Conservation (phyloP, 306 rosid species). For the Prunus mira region DNA sequence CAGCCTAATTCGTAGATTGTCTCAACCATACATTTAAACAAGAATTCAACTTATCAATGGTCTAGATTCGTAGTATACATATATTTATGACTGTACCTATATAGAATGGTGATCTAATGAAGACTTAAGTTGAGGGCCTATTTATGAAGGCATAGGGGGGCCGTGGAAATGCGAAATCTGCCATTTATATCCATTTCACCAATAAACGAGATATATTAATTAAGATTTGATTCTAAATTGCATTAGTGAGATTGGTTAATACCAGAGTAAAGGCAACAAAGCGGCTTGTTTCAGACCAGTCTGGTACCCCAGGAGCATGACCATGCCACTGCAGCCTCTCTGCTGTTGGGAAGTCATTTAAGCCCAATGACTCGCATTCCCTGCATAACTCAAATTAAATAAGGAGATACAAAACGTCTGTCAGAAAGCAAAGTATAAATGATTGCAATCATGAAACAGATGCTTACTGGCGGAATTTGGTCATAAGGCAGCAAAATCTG, state of each 20-base stretch:
- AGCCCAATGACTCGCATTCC: constrained; percentile 85
- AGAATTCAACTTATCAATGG: background rate
- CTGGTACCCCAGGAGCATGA: constrained; percentile 69
- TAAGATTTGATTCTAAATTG: background rate
- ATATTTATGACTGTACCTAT: background rate
- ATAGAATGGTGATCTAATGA: background rate
- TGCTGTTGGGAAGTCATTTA: constrained; percentile 83
- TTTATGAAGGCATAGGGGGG: background rate
- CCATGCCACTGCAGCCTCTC: constrained; percentile 97
- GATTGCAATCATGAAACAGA: constrained; percentile 2
- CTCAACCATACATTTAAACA: background rate
- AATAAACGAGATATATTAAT: background rate
- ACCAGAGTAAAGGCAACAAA: constrained; percentile 91
- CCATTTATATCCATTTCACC: background rate
- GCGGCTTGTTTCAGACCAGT: constrained; percentile 87
- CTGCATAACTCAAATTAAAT: constrained; percentile 37
- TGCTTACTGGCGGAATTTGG: constrained; percentile 69
- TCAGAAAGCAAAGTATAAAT: constrained; percentile 2
- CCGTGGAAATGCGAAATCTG: background rate
- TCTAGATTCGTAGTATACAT: too few relatives aligned
- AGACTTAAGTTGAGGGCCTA: background rate
- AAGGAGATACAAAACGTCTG: background rate
- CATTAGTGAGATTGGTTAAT: constrained; percentile 3
- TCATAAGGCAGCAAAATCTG: constrained; percentile 81
- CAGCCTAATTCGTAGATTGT: background rate